Evolutionary conservation across 352 stramenopile genomes (phyloP).

Genomic region (Saprolegnia diclina): DNA sequence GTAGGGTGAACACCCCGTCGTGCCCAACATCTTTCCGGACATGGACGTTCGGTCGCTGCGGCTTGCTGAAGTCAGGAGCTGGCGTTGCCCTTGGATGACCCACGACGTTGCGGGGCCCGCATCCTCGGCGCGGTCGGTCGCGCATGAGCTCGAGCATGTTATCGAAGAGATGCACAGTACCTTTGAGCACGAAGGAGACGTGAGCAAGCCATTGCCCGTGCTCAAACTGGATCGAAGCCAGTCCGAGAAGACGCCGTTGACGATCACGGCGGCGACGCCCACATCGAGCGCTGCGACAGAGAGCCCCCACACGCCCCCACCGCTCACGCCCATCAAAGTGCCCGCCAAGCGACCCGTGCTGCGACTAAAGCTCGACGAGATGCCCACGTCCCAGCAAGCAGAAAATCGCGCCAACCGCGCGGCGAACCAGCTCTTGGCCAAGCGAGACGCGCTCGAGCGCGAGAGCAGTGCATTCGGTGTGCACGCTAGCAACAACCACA

Average conservation of each 20-base stretch:
- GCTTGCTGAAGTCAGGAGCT: slow-evolving; percentile 78
- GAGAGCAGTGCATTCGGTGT: slow-evolving; percentile 37
- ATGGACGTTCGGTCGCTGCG: slow-evolving; percentile 69
- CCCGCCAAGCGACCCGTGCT: slow-evolving; percentile 54
- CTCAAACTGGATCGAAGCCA: neutral
- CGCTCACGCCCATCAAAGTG: neutral
- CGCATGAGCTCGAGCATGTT: slow-evolving; percentile 18
- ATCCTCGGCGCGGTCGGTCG: neutral
- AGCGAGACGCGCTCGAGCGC: slow-evolving; percentile 65
- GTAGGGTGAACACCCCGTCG: neutral
- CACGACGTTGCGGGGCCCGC: slow-evolving; percentile 1
- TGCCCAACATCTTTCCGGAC: slow-evolving; percentile 67
- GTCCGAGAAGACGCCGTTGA: neutral
- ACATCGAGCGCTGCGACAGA: slow-evolving; percentile 19
- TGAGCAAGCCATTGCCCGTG: neutral
- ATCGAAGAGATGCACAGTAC: slow-evolving; percentile 16
- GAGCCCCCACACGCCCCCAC: slow-evolving; percentile 21
- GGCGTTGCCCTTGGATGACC: slow-evolving; percentile 71
- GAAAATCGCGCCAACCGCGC: slow-evolving; percentile 71
- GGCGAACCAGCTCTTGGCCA: slow-evolving; percentile 63
- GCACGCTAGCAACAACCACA: slow-evolving; percentile 23
- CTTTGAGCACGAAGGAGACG: slow-evolving; percentile 3
- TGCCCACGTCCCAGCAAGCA: slow-evolving; percentile 80
- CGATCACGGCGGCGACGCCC: slow-evolving; percentile 7
- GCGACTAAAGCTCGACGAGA: slow-evolving; percentile 77